Percentiles rank a stretch among this genome's conserved stretches.
Conservation (phyloP, 2,329 filamentous ascomycete genomes). For the Talaromyces sp. region DNA sequence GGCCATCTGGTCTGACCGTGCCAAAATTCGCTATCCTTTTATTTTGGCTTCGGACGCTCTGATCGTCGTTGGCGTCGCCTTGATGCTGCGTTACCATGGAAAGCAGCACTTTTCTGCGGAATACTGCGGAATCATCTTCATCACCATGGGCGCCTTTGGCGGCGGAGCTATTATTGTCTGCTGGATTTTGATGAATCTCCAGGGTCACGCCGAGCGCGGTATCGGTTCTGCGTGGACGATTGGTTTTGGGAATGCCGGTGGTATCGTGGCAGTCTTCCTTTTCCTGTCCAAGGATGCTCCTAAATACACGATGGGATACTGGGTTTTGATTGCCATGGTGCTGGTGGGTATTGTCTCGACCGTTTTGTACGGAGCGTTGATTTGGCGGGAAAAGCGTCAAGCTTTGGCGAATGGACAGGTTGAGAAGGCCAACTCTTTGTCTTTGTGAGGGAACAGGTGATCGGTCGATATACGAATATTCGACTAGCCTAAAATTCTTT, state of each 20-base stretch:
- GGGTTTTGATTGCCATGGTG: constrained; percentile 20
- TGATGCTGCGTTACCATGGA: constrained; percentile 22
- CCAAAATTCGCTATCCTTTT: constrained; percentile 21
- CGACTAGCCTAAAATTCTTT: no score
- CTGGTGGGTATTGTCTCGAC: constrained; percentile 15
- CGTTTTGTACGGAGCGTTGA: constrained; percentile 15
- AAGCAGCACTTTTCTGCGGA: constrained; percentile 26
- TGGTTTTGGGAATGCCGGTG: constrained; percentile 29
- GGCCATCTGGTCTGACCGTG: constrained; percentile 21
- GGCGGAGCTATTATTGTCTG: constrained; percentile 25
- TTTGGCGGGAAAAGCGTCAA: constrained; percentile 13
- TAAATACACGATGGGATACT: constrained; percentile 26
- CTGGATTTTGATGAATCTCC: constrained; percentile 42
- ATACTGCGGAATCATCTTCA: constrained; percentile 39
- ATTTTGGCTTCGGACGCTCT: constrained; percentile 20
- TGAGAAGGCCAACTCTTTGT: constrained; percentile 12
- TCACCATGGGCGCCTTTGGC: constrained; percentile 34
- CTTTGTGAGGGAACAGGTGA: neutral
- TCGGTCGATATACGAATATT: no score
- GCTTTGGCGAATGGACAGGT: neutral
- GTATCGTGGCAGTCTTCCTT: constrained; percentile 27
- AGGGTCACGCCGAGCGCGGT: constrained; percentile 27
- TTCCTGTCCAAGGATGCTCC: constrained; percentile 26
- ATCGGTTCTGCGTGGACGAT: constrained; percentile 30
- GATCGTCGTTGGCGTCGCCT: constrained; percentile 23